A percentile compares a stretch with the other conserved stretches of the same genome.
These are phyloP conservation scores for Rhodotorula diobovata DNA, from an alignment of 768 basidiomycete species.

Conservation along the genomic window DNA sequence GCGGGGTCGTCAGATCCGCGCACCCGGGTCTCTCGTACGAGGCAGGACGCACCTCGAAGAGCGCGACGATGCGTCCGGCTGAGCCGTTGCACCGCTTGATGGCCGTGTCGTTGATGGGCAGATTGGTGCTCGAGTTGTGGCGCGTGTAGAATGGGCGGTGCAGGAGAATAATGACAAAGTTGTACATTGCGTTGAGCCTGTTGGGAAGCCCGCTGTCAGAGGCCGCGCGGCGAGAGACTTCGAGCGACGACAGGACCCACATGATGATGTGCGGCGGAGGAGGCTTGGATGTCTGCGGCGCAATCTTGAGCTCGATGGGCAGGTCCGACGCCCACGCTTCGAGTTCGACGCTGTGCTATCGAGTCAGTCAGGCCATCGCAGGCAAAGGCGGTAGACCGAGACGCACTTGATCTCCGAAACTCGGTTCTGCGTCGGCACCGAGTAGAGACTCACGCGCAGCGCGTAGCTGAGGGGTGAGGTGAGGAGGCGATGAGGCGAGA, in stretches of 20 bases:
- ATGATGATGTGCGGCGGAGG: conserved; percentile 51
- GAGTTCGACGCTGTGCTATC: conserved; percentile 3
- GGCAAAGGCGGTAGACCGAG: no score
- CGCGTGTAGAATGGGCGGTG: conserved; percentile 55
- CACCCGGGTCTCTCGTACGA: no score
- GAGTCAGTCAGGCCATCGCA: no score
- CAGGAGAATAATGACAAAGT: conserved; percentile 61
- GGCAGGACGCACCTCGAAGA: conserved; percentile 45
- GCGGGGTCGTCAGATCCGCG: no score
- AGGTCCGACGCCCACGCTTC: conserved; percentile 16
- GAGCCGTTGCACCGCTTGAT: conserved; percentile 56
- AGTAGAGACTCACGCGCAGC: conserved; percentile 1
- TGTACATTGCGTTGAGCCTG: conserved; percentile 57
- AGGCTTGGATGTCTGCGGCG: conserved; percentile 20
- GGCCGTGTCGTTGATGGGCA: conserved; percentile 27
- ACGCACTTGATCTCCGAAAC: conserved; percentile 22
- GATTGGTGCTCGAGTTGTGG: conserved; percentile 40
- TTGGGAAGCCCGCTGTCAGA: no score
- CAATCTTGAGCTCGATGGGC: not conserved
- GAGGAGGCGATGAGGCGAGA: no score
- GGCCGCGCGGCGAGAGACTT: no score
- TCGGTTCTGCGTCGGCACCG: not conserved
- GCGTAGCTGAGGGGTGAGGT: conserved; percentile 5
- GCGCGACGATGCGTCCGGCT: conserved; percentile 54
- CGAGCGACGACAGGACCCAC: not conserved